Conservation (phyloP, 768 basidiomycete genomes). For the Termitomyces titanicus region DNA sequence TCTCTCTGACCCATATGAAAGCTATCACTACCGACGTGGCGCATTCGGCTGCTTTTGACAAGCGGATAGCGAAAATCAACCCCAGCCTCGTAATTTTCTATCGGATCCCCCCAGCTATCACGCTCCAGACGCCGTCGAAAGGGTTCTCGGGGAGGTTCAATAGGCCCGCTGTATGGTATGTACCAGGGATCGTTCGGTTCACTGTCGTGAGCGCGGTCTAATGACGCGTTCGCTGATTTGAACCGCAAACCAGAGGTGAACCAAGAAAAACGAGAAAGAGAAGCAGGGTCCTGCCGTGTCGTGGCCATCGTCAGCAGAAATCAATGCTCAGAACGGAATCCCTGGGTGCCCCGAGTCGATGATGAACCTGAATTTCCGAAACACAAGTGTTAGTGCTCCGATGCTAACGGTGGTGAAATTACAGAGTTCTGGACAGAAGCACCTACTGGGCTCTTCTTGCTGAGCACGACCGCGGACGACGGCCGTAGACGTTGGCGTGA, state of each 20-base stretch:
- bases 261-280: constrained; percentile 16
- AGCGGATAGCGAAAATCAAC: neutral
- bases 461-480: neutral
- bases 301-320: neutral
- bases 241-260: constrained; percentile 13
- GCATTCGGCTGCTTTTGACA: neutral
- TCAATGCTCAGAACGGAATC: neutral
- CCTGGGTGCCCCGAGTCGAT: neutral
- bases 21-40: constrained; percentile 13
- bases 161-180: constrained; percentile 63
- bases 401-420: neutral
- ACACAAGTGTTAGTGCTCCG: neutral
- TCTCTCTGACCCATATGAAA: constrained; percentile 22
- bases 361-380: neutral
- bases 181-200: constrained; percentile 48
- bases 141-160: constrained; percentile 38
- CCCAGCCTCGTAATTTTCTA: constrained; percentile 24
- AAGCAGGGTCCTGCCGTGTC: neutral
- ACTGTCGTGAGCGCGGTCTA: constrained; percentile 4
- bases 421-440: neutral
- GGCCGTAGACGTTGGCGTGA: neutral
- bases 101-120: constrained; percentile 40
- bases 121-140: constrained; percentile 27
- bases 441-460: neutral
- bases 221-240: constrained; percentile 10